A percentile compares a stretch with the other conserved stretches of the same genome.
Evolutionary conservation across 768 basidiomycete species (phyloP).

Genomic region (Lactarius hengduanensis): DNA sequence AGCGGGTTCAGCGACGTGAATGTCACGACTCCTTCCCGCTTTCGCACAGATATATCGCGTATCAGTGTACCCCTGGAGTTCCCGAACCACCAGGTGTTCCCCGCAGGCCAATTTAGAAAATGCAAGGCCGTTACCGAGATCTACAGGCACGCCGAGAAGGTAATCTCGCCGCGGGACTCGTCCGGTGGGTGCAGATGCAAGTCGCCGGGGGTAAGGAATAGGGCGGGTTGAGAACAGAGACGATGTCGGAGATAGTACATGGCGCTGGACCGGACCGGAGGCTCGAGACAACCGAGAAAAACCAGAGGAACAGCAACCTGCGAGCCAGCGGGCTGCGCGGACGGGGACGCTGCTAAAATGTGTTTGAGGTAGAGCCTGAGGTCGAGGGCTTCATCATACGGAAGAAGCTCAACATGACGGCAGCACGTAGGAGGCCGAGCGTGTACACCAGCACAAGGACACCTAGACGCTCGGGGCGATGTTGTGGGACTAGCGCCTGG

Average conservation of each 20-base stretch:
- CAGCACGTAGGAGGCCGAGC: constrained; percentile 71
- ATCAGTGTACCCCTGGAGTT: constrained; percentile 63
- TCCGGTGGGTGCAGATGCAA: constrained; percentile 48
- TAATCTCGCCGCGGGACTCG: constrained; percentile 65
- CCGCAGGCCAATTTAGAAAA: constrained; percentile 79
- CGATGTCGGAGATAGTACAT: too few species aligned
- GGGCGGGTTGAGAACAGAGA: constrained; percentile 67
- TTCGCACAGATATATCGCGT: not conserved
- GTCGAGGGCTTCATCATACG: constrained; percentile 73
- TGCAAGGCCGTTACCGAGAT: constrained; percentile 83
- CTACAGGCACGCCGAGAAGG: constrained; percentile 87
- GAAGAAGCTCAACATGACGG: constrained; percentile 77
- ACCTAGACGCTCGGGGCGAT: constrained; percentile 52
- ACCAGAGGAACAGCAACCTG: constrained; percentile 72
- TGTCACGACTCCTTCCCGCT: not conserved
- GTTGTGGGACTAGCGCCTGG: too few species aligned
- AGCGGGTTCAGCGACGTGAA: not conserved
- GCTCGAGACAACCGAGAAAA: constrained; percentile 83
- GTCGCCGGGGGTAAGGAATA: constrained; percentile 56
- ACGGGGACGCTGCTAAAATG: constrained; percentile 55
- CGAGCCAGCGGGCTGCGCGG: constrained; percentile 67
- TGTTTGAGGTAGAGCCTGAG: constrained; percentile 54
- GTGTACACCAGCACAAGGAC: constrained; percentile 70
- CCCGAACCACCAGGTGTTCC: constrained; percentile 85
- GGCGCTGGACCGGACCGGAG: constrained; percentile 61